A percentile compares a stretch with the other conserved stretches of the same genome.
Evolutionary conservation across 495 filamentous ascomycete species (phyloP).

Genomic region (Neurospora tetraspora): DNA sequence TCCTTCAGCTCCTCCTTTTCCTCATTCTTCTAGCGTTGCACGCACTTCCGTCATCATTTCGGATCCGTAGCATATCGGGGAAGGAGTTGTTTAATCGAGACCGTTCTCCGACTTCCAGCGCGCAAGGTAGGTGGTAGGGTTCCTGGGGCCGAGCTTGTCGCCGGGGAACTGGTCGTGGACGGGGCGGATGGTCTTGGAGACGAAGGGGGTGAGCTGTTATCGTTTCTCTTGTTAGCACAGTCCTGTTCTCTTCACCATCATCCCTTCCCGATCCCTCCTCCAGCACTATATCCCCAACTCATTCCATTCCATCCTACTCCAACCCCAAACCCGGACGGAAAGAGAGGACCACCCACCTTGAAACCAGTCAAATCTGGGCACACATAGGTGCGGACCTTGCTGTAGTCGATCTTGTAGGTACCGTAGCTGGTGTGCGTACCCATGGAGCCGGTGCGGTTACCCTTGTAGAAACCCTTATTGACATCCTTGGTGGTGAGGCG

Average conservation of each 20-base stretch:
- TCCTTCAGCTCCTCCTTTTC: background rate
- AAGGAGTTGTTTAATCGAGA: conserved; percentile 34
- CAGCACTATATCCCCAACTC: background rate
- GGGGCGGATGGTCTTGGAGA: conserved; percentile 51
- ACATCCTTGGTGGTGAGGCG: conserved; percentile 83
- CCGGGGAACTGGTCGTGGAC: conserved; percentile 40
- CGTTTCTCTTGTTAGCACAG: conserved; percentile 3
- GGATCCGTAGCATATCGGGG: background rate
- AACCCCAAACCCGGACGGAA: background rate
- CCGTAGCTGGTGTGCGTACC: conserved; percentile 79
- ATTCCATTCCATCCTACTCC: background rate
- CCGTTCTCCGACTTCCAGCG: conserved; percentile 65
- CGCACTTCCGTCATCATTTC: background rate
- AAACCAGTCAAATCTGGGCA: conserved; percentile 60
- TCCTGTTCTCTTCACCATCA: background rate
- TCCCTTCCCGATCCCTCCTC: background rate
- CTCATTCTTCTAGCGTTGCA: background rate
- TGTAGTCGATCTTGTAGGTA: conserved; percentile 70
- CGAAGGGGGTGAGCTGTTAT: conserved; percentile 75
- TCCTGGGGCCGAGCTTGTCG: conserved; percentile 39
- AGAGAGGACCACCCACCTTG: conserved; percentile 46
- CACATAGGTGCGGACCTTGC: conserved; percentile 84
- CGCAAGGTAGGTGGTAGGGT: conserved; percentile 49
- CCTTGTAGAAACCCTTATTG: conserved; percentile 94
- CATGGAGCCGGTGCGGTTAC: conserved; percentile 77